These are phyloP conservation scores for Zoysia pacifica DNA, from an alignment of 176 grass and related monocot genomes.

Conservation along the genomic window DNA sequence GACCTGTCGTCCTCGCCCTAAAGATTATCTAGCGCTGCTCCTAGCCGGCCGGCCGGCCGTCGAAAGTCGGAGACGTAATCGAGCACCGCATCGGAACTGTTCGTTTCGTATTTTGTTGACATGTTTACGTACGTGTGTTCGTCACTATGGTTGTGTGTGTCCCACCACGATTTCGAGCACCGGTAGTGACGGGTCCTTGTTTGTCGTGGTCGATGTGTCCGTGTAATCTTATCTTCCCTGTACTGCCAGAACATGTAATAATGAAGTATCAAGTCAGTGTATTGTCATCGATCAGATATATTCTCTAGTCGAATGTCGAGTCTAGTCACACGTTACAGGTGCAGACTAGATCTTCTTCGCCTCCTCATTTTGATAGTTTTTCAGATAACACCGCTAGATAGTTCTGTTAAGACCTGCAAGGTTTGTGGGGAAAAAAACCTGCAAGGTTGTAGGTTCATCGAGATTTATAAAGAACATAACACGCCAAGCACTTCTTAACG, in stretches of 20 bases:
- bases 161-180: slow-evolving; percentile 20
- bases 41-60: neutral
- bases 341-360: neutral
- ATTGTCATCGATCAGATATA: no score
- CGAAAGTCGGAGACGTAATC: slow-evolving; percentile 30
- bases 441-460: no score
- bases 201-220: neutral
- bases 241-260: neutral
- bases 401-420: no score
- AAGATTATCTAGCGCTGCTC: neutral
- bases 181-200: slow-evolving; percentile 6
- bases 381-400: no score
- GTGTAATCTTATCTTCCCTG: slow-evolving; percentile 5
- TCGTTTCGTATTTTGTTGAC: slow-evolving; percentile 28
- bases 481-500: no score
- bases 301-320: neutral
- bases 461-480: no score
- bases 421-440: no score
- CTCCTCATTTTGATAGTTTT: neutral
- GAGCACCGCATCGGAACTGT: slow-evolving; percentile 29
- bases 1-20: neutral
- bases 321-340: slow-evolving; percentile 25
- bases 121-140: slow-evolving; percentile 21
- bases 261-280: neutral
- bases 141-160: neutral